Evolutionary conservation across 345 rosid genomes (phyloP).

Genomic region (Gossypium ekmanianum): DNA sequence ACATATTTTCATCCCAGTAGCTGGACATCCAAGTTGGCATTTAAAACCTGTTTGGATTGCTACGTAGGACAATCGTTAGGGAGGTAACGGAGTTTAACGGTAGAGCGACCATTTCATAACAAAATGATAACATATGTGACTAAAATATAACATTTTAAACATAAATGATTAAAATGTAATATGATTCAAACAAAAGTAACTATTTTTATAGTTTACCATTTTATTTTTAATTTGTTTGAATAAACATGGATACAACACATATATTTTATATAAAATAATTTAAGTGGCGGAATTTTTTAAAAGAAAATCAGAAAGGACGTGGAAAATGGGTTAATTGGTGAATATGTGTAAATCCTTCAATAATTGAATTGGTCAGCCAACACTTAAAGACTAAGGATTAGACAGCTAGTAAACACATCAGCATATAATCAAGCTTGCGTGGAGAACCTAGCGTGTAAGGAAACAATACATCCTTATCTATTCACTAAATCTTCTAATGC

Average conservation of each 20-base stretch:
- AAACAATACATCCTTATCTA: neutral
- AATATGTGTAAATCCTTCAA: neutral
- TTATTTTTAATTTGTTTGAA: neutral
- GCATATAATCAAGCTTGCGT: neutral
- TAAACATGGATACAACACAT: neutral
- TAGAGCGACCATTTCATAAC: too few relatives aligned
- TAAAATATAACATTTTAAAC: too few relatives aligned
- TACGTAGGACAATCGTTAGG: too few relatives aligned
- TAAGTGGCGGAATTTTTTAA: neutral
- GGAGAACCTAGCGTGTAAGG: neutral
- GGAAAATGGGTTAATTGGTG: neutral
- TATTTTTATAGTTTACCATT: too few relatives aligned
- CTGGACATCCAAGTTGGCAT: too few relatives aligned
- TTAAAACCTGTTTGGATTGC: too few relatives aligned
- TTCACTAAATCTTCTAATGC: neutral
- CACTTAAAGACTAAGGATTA: neutral
- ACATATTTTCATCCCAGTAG: fast-evolving
- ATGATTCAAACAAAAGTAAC: too few relatives aligned
- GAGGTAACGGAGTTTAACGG: too few relatives aligned
- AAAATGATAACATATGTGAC: too few relatives aligned
- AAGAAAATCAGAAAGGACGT: neutral
- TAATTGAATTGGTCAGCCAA: neutral
- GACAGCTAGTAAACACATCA: slow-evolving; percentile 2
- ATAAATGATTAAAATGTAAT: too few relatives aligned
- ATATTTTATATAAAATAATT: neutral